Evolutionary conservation across 495 filamentous ascomycete species (phyloP).

Genomic region (Barbatosphaeria neglecta): DNA sequence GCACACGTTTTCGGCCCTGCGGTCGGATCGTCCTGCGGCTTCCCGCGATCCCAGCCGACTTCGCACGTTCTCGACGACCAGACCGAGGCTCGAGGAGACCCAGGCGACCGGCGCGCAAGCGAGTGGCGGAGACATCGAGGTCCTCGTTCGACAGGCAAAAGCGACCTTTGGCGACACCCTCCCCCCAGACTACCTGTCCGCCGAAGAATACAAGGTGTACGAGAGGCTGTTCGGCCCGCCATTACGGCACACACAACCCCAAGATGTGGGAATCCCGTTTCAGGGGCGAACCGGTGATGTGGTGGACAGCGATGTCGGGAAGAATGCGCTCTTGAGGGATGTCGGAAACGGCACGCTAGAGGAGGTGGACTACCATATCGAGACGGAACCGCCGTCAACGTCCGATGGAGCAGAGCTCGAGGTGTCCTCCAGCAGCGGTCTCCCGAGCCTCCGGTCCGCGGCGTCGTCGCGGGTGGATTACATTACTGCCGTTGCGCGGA

Average conservation of each 20-base stretch:
- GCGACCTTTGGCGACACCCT: slow-evolving; percentile 67
- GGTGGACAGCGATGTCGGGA: slow-evolving; percentile 4
- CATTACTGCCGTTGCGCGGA: slow-evolving; percentile 34
- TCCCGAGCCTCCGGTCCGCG: slow-evolving; percentile 1
- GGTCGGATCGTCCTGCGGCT: slow-evolving; percentile 5
- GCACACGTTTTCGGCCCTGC: not conserved
- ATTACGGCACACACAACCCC: slow-evolving; percentile 39
- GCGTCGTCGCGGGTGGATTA: slow-evolving; percentile 15
- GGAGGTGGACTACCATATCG: slow-evolving; percentile 38
- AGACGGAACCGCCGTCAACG: slow-evolving; percentile 6
- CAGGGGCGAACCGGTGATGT: slow-evolving; percentile 13
- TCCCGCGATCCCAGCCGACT: slow-evolving; percentile 4
- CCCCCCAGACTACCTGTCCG: slow-evolving; percentile 59
- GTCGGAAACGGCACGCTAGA: slow-evolving; percentile 48
- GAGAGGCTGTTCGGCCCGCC: slow-evolving; percentile 70
- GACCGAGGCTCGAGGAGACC: slow-evolving; percentile 10
- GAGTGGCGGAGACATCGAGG: slow-evolving; percentile 37
- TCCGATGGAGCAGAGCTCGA: slow-evolving; percentile 4
- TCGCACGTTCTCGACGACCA: slow-evolving; percentile 28
- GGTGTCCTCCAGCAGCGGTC: not conserved
- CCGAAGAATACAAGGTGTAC: slow-evolving; percentile 63
- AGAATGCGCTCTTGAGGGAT: slow-evolving; percentile 37
- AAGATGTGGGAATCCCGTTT: slow-evolving; percentile 43
- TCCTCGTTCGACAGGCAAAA: slow-evolving; percentile 54
- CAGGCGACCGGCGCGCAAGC: not conserved